These are phyloP conservation scores for Piromyces finnis DNA, from an alignment of 192 early-diverging fungal species.

Conservation along the genomic window DNA sequence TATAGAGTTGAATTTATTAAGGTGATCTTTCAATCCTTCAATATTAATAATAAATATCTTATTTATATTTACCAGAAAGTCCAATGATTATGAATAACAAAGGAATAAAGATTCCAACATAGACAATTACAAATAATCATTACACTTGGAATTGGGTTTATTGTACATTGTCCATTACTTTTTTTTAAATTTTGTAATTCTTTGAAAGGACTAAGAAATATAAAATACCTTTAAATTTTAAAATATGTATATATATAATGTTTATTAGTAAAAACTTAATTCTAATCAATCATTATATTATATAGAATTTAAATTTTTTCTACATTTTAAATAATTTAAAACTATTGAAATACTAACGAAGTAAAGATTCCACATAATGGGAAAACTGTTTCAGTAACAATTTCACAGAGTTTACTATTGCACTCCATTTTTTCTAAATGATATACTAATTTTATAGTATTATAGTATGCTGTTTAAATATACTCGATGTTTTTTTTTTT, in stretches of 20 bases:
- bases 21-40: too few species aligned
- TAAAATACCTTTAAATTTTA: background rate
- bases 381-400: background rate
- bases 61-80: background rate
- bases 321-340: too few species aligned
- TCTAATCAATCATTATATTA: too few species aligned
- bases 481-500: background rate
- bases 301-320: too few species aligned
- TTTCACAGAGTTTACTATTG: background rate
- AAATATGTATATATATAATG: background rate
- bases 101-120: background rate
- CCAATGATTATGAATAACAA: background rate
- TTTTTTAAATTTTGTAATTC: background rate
- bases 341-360: background rate
- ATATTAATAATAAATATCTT: too few species aligned
- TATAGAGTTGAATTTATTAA: too few species aligned
- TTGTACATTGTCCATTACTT: background rate
- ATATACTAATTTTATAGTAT: too few species aligned
- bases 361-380: background rate
- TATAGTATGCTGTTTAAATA: too few species aligned
- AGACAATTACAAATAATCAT: background rate
- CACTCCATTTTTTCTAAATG: background rate
- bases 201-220: background rate
- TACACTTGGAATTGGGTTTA: background rate
- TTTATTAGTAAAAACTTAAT: too few species aligned